A percentile compares a stretch with the other conserved stretches of the same genome.
Evolutionary conservation across 2,329 filamentous ascomycete genomes (phyloP).

Genomic region (Aspergillus texensis): DNA sequence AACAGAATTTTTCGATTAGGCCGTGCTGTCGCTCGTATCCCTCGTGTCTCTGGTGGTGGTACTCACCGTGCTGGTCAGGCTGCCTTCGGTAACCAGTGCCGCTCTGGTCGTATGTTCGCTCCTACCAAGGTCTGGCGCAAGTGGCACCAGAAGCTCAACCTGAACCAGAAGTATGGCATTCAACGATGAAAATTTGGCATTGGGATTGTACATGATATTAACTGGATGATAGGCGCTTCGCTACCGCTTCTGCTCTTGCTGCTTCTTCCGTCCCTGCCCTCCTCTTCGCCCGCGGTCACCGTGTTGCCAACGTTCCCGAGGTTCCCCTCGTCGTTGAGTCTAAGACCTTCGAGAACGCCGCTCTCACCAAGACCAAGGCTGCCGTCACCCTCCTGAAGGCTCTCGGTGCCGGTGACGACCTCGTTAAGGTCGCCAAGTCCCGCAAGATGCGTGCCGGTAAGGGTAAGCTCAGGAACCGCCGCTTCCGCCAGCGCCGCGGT

Average conservation of each 20-base stretch:
- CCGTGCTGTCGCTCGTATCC: conserved; percentile 99
- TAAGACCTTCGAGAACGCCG: conserved; percentile 77
- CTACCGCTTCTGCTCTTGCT: conserved; percentile 94
- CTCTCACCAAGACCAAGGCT: conserved; percentile 83
- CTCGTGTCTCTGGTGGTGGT: conserved; percentile 99
- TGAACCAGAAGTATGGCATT: conserved; percentile 82
- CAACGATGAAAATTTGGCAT: background rate
- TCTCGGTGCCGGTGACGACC: conserved; percentile 83
- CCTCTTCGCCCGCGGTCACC: conserved; percentile 95
- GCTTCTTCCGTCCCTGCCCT: conserved; percentile 94
- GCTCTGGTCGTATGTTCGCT: conserved; percentile 99
- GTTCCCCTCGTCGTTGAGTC: conserved; percentile 97
- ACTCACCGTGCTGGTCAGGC: conserved; percentile 99
- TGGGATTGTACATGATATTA: conserved; percentile 13
- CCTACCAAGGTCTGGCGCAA: conserved; percentile 99
- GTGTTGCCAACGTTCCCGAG: conserved; percentile 87
- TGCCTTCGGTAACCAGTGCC: conserved; percentile 99
- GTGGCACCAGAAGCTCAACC: conserved; percentile 99
- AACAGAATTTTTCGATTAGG: conserved; percentile 54
- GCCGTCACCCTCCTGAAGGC: conserved; percentile 87
- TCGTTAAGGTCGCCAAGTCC: conserved; percentile 94
- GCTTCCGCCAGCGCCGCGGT: conserved; percentile 95
- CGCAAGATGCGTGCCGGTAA: conserved; percentile 98
- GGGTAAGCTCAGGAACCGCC: conserved; percentile 96
- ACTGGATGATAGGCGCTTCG: conserved; percentile 72